phyloP scores from a whole-genome alignment of 1,139 yeast genomes.

The Hemisphaericaspora xylanilytica region DNA sequence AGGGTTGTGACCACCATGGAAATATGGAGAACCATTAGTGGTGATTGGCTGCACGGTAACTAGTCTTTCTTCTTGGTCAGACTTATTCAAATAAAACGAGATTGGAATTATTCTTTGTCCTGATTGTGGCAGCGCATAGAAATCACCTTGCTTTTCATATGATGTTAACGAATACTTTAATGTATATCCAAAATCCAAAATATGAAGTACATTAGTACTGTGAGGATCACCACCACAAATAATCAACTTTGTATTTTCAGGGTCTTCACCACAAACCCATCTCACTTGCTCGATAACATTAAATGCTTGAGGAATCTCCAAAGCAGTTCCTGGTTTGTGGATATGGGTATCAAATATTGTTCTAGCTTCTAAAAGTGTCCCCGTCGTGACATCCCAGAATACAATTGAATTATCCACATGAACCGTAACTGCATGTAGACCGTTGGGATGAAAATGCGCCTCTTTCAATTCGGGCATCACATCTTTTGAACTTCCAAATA shows the following conservation, averaged over 20 bases:
- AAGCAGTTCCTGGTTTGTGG: slow-evolving; percentile 47
- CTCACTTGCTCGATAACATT: slow-evolving; percentile 42
- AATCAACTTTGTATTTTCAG: slow-evolving; percentile 74
- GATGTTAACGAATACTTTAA: slow-evolving; percentile 79
- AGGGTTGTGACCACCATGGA: slow-evolving; percentile 71
- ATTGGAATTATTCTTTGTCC: slow-evolving; percentile 38
- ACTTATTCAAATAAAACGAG: slow-evolving; percentile 19
- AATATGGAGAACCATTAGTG: slow-evolving; percentile 52
- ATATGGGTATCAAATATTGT: slow-evolving; percentile 64
- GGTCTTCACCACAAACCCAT: slow-evolving; percentile 80
- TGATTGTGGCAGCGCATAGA: slow-evolving; percentile 62
- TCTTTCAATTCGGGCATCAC: slow-evolving; percentile 52
- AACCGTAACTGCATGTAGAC: slow-evolving; percentile 74
- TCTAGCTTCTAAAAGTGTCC: slow-evolving; percentile 71
- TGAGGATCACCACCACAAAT: slow-evolving; percentile 66
- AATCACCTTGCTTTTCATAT: slow-evolving; percentile 75
- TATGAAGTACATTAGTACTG: slow-evolving; percentile 53
- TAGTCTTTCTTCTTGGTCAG: slow-evolving; percentile 24
- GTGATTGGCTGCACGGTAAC: slow-evolving; percentile 32
- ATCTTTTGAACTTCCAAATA: slow-evolving; percentile 42
- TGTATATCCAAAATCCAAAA: slow-evolving; percentile 78
- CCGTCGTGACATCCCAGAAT: slow-evolving; percentile 89
- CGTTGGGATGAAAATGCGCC: slow-evolving; percentile 90
- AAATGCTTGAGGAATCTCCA: slow-evolving; percentile 19
- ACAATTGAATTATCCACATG: slow-evolving; percentile 82